A percentile compares a stretch with the other conserved stretches of the same genome.
These are phyloP conservation scores for Triangularia verruculosa DNA, from an alignment of 2,329 filamentous ascomycete genomes.

Conservation along the genomic window DNA sequence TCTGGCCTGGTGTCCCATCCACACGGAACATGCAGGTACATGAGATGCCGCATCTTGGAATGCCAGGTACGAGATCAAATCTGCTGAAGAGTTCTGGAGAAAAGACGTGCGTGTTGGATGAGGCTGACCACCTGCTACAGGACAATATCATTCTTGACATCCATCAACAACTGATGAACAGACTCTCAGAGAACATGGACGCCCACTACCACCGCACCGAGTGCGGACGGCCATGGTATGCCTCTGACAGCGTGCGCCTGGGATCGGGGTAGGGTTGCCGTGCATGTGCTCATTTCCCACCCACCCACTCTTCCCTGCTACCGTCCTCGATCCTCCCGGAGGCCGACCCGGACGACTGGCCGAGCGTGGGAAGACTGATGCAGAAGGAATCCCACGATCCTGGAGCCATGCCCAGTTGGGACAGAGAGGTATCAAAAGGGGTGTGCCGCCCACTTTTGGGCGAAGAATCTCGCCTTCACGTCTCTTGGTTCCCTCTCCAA, in stretches of 20 bases:
- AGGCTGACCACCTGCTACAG: neutral
- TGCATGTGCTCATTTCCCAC: slow-evolving; percentile 11
- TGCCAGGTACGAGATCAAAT: neutral
- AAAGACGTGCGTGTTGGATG: neutral
- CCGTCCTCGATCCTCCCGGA: neutral
- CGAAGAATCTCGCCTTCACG: slow-evolving; percentile 10
- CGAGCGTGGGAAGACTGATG: neutral
- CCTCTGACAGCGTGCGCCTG: neutral
- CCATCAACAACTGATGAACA: neutral
- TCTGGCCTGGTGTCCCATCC: neutral
- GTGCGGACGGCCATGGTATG: neutral
- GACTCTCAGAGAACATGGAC: neutral
- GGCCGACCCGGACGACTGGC: slow-evolving; percentile 1
- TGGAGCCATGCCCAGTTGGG: slow-evolving; percentile 1
- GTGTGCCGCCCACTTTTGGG: slow-evolving; percentile 12
- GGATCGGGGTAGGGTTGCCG: neutral
- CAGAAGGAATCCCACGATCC: slow-evolving; percentile 1
- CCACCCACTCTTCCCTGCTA: neutral
- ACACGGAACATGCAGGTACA: neutral
- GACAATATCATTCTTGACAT: neutral
- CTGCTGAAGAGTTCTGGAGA: neutral
- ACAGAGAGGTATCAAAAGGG: slow-evolving; percentile 20
- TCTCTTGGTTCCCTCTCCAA: slow-evolving; percentile 22
- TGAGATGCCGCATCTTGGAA: neutral
- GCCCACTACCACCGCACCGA: neutral